A percentile compares a stretch with the other conserved stretches of the same genome.
These are phyloP conservation scores for Trichoderma arundinaceum DNA, from an alignment of 2,329 filamentous ascomycete genomes.

Conservation along the genomic window DNA sequence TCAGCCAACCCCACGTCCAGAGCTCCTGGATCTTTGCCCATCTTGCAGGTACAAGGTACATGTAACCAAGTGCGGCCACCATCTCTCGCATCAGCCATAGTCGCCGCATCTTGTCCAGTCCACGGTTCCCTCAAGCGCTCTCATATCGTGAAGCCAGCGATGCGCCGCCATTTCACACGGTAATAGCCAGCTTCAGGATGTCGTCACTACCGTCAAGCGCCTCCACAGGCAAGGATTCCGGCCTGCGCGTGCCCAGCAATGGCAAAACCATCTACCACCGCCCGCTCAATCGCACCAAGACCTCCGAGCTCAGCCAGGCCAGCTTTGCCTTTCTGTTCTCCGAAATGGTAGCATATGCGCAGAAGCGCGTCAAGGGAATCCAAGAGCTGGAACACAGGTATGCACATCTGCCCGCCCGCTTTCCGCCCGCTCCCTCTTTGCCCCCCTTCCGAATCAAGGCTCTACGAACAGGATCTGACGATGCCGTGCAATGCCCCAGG, in stretches of 20 bases:
- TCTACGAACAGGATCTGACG: not conserved
- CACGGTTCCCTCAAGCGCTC: not conserved
- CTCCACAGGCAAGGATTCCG: slow-evolving; percentile 57
- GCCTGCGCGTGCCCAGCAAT: slow-evolving; percentile 86
- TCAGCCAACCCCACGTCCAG: slow-evolving; percentile 24
- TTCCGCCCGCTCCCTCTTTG: not conserved
- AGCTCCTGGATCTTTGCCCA: slow-evolving; percentile 10
- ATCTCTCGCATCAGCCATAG: not conserved
- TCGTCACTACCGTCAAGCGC: slow-evolving; percentile 57
- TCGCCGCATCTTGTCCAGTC: not conserved
- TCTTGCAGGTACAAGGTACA: not conserved
- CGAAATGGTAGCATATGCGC: slow-evolving; percentile 96
- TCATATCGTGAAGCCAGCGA: slow-evolving; percentile 17
- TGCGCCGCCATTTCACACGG: slow-evolving; percentile 23
- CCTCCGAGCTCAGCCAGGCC: slow-evolving; percentile 86
- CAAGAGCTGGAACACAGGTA: slow-evolving; percentile 92
- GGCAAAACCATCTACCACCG: slow-evolving; percentile 99
- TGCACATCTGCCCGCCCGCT: slow-evolving; percentile 34
- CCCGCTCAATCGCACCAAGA: slow-evolving; percentile 87
- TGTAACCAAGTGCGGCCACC: not conserved
- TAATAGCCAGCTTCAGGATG: slow-evolving; percentile 45
- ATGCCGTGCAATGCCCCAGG: not conserved
- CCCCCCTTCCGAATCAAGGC: not conserved
- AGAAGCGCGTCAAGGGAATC: slow-evolving; percentile 87
- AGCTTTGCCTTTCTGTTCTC: slow-evolving; percentile 96